Base-by-base conservation (phyloP, 306 rosid genomes). In the Malus fusca region DNA sequence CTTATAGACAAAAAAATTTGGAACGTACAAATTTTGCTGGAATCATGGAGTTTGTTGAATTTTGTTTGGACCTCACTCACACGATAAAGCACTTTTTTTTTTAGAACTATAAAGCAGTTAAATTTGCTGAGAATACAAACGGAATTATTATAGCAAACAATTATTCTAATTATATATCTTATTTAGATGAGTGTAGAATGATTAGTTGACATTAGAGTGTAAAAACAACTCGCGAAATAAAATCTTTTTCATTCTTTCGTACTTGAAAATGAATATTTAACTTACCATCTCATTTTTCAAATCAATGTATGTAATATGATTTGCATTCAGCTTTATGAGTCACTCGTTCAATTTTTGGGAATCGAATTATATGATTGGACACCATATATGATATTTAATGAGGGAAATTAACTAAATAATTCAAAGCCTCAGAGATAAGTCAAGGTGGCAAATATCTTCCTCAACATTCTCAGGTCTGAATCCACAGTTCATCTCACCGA, bases 391-490 rank as follows among this genome's bases (percentile, higher is more conserved):
- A 31, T 37, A 58, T 64, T 64, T 66, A 21, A 66, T 11, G 18
- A 35, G 48, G 11, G 17, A 26, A 66, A 66, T 21, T 66, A n/a
- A 33, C 12, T 6, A 63, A 37, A 3, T 3, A 26, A 37, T 63
- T 90, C 82, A 93, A 42, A 93, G 92, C 90, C 92, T 90, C 35
- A 91, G 82, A 3, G 98, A 93, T 87, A 93, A 81, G 76, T 93
- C 98, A 72, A 93, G 93, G 52, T 90, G 91, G 71, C 79, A 75
- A 74, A 84, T 87, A 70, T 89, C 92, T 58, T 93, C 98, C 72
- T 91, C 87, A 81, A 56, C 77, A 75, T 40, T 81, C 44, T 77
- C 82, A 71, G 84, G 66, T 40, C 75, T 12, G 46, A 68, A 84
- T 69, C 82, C 90, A 62, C 67, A 69, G 59, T 65, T 62, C 44